Conservation (phyloP, 495 filamentous ascomycete species). For the Jackrogersella minutella region DNA sequence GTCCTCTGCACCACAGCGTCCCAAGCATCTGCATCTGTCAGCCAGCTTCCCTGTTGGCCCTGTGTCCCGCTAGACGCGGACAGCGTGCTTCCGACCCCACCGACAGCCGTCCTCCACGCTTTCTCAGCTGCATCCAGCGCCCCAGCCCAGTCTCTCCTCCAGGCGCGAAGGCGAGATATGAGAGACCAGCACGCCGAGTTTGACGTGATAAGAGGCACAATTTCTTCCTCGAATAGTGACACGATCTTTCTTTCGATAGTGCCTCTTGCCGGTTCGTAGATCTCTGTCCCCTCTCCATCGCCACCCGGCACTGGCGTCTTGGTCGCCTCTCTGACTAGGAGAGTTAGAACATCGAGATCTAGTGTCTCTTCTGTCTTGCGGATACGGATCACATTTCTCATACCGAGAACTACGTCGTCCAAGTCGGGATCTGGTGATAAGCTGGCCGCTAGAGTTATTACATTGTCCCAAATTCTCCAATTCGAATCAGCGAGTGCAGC, state of each 20-base stretch:
- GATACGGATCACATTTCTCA: constrained; percentile 77
- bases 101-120: constrained; percentile 78
- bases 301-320: constrained; percentile 44
- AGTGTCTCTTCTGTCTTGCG: constrained; percentile 77
- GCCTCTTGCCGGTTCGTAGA: constrained; percentile 56
- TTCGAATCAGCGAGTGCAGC: constrained; percentile 81
- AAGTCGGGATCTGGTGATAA: constrained; percentile 73
- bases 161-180: constrained; percentile 73
- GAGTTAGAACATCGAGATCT: constrained; percentile 73
- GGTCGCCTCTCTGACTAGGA: constrained; percentile 75
- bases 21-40: constrained; percentile 62
- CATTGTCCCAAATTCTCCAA: constrained; percentile 94
- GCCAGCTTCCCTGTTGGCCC: constrained; percentile 51
- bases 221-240: constrained; percentile 71
- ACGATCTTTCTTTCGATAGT: constrained; percentile 65
- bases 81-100: constrained; percentile 45
- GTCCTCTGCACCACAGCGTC: constrained; percentile 68
- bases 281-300: constrained; percentile 46
- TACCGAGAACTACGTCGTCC: constrained; percentile 74
- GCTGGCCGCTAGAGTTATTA: constrained; percentile 83
- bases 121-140: constrained; percentile 87
- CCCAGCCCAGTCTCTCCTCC: constrained; percentile 68
- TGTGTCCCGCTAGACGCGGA: constrained; percentile 10
- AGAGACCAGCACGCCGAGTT: constrained; percentile 79
- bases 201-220: constrained; percentile 84